Evolutionary conservation across 2,329 filamentous ascomycete genomes (phyloP).

Genomic region (Tolypocladium ovalisporum): DNA sequence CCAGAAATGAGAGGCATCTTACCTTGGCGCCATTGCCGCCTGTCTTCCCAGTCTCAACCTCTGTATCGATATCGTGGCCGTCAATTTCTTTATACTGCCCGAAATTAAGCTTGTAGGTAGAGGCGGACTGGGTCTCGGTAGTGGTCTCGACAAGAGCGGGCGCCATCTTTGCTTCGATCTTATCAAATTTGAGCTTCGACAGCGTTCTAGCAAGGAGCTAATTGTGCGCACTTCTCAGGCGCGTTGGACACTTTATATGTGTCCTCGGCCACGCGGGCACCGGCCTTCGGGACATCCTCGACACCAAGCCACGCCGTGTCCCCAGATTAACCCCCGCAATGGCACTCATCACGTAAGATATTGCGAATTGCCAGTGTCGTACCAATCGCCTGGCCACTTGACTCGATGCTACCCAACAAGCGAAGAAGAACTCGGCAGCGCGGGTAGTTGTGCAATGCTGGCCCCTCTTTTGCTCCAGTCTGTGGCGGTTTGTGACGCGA

Average conservation of each 20-base stretch:
- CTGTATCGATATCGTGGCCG: conserved; percentile 12
- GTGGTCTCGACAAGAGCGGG: conserved; percentile 10
- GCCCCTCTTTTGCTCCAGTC: background rate
- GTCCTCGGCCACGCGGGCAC: background rate
- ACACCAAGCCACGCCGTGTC: background rate
- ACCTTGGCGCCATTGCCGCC: conserved; percentile 17
- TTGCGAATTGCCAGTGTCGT: background rate
- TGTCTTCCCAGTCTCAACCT: conserved; percentile 16
- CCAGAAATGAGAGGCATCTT: background rate
- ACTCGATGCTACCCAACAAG: background rate
- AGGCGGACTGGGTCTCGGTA: conserved; percentile 2
- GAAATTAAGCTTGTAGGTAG: conserved; percentile 12
- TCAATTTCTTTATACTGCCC: conserved; percentile 21
- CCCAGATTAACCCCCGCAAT: background rate
- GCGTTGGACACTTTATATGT: background rate
- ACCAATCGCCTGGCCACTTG: background rate
- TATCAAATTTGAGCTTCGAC: background rate
- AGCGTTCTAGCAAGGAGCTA: background rate
- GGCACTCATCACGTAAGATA: background rate
- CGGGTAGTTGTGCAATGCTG: background rate
- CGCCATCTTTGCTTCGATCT: conserved; percentile 8
- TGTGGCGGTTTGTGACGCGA: conserved; percentile 4
- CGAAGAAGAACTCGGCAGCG: background rate
- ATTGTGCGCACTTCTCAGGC: too few species aligned
- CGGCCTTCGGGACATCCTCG: background rate